Percentiles rank a stretch among this genome's conserved stretches.
These are phyloP conservation scores for Sparassis latifolia DNA, from an alignment of 1,284 basidiomycete genomes.

Conservation along the genomic window DNA sequence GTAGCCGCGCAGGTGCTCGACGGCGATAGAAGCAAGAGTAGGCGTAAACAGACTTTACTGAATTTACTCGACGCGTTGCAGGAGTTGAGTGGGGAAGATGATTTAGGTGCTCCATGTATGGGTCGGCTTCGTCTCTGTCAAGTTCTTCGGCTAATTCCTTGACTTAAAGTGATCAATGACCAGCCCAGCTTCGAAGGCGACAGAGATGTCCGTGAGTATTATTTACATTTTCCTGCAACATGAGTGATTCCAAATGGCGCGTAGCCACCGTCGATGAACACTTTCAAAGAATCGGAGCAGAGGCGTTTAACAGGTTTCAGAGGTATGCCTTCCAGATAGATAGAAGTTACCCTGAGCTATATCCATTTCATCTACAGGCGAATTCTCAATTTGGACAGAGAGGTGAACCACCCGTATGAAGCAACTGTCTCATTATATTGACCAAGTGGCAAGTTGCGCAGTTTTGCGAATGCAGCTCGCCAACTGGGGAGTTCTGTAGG, in stretches of 20 bases:
- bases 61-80: constrained; percentile 57
- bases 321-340: constrained; percentile 29
- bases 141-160: neutral
- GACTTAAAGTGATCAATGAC: constrained; percentile 23
- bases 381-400: constrained; percentile 57
- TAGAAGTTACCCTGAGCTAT: neutral
- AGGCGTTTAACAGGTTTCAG: constrained; percentile 55
- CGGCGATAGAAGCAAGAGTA: too few species aligned
- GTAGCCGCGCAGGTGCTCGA: too few species aligned
- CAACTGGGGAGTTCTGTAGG: constrained; percentile 68
- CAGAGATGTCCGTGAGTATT: constrained; percentile 53
- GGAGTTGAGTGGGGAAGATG: constrained; percentile 50
- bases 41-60: constrained; percentile 54
- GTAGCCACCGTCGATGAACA: constrained; percentile 62
- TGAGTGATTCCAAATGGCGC: neutral
- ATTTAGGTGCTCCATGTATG: constrained; percentile 34
- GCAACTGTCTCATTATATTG: neutral
- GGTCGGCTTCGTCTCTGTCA: constrained; percentile 4
- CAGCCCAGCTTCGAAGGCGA: constrained; percentile 52
- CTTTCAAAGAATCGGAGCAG: constrained; percentile 55
- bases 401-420: constrained; percentile 33
- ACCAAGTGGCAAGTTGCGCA: constrained; percentile 42
- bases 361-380: constrained; percentile 29
- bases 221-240: neutral
- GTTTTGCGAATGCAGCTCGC: constrained; percentile 67